Evolutionary conservation across 306 rosid species (phyloP).

Genomic region (Quercus aquifolioides): DNA sequence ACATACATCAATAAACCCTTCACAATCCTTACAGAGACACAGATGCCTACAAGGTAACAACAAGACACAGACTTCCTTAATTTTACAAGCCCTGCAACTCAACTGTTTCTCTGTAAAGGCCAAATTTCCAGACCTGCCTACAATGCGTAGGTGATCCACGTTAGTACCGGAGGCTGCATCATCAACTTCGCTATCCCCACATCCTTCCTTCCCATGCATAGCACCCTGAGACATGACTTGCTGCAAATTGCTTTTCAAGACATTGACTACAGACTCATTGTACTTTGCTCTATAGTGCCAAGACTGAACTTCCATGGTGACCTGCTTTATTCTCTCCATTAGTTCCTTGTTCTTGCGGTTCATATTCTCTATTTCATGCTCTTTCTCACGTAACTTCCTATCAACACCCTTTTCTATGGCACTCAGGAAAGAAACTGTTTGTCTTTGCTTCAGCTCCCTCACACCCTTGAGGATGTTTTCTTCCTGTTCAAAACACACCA

Average conservation of each 20-base stretch:
- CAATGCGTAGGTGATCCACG: background rate
- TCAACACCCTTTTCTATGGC: slow-evolving; percentile 24
- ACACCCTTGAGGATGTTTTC: slow-evolving; percentile 30
- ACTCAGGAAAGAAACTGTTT: slow-evolving; percentile 24
- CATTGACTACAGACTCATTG: slow-evolving; percentile 22
- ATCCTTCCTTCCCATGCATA: slow-evolving; percentile 23
- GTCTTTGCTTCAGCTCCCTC: slow-evolving; percentile 31
- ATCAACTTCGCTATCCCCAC: slow-evolving; percentile 32
- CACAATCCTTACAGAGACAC: slow-evolving; percentile 36
- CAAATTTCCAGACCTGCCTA: slow-evolving; percentile 1
- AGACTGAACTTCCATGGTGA: slow-evolving; percentile 21
- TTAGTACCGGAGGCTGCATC: slow-evolving; percentile 28
- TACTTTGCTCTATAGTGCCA: slow-evolving; percentile 36
- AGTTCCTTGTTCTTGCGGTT: slow-evolving; percentile 30
- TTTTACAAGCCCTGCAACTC: slow-evolving; percentile 28
- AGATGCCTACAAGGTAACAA: slow-evolving; percentile 37
- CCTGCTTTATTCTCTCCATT: slow-evolving; percentile 27
- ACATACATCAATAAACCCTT: slow-evolving; percentile 24
- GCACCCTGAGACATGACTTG: slow-evolving; percentile 27
- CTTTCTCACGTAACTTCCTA: slow-evolving; percentile 30
- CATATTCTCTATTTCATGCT: slow-evolving; percentile 25
- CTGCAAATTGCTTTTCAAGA: slow-evolving; percentile 25
- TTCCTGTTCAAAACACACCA: slow-evolving; percentile 17
- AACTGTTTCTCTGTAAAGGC: background rate
- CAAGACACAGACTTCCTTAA: slow-evolving; percentile 25